Percentiles rank a stretch among this genome's conserved stretches.
These are phyloP conservation scores for Tetradesmus obliquus DNA, from an alignment of 139 green algal genomes.

Conservation along the genomic window DNA sequence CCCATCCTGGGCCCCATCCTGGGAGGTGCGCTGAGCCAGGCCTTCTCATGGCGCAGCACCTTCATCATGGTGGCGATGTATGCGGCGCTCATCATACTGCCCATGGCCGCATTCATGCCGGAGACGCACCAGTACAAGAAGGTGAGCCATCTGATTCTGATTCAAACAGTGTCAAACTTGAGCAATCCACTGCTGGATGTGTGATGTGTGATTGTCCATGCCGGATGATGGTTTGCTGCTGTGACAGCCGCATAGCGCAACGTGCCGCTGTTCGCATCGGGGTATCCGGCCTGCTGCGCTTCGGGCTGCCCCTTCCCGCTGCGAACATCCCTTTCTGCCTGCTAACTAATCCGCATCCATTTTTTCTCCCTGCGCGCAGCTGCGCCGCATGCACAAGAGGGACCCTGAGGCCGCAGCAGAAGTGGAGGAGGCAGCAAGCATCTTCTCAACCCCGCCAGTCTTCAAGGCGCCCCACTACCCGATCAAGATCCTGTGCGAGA, in stretches of 20 bases:
- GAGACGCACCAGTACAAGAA: slow-evolving; percentile 29
- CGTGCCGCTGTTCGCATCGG: too few species aligned
- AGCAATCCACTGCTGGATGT: too few species aligned
- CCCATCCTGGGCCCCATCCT: slow-evolving; percentile 31
- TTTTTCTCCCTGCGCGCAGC: background rate
- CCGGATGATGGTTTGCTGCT: too few species aligned
- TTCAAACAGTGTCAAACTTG: too few species aligned
- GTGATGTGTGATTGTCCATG: too few species aligned
- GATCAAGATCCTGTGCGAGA: slow-evolving; percentile 6
- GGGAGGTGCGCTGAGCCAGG: slow-evolving; percentile 30
- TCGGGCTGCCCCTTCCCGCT: too few species aligned
- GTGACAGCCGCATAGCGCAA: too few species aligned
- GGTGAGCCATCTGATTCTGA: background rate
- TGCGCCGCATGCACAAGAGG: background rate
- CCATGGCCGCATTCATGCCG: background rate
- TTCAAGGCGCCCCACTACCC: background rate
- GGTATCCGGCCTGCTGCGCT: too few species aligned
- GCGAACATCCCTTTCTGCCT: too few species aligned
- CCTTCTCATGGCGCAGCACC: slow-evolving; percentile 18
- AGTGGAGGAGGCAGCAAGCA: background rate
- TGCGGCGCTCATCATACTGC: background rate
- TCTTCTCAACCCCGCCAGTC: background rate
- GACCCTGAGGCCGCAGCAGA: background rate
- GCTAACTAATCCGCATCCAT: too few species aligned
- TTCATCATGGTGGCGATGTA: slow-evolving; percentile 10